Conservation (phyloP, 2,329 filamentous ascomycete species). For the Pyrenochaeta sp. region DNA sequence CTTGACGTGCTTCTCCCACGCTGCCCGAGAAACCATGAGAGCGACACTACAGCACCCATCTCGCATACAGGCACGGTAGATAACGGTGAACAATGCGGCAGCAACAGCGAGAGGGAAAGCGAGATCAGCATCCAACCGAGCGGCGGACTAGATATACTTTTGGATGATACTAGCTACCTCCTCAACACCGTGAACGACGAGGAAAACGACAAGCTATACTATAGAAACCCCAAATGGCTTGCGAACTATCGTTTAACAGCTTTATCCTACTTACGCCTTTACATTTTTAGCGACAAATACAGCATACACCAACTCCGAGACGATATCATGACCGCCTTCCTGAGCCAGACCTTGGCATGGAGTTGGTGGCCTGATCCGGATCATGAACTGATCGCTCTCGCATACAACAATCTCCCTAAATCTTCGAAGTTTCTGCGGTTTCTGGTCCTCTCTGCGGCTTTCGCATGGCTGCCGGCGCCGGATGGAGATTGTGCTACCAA, state of each 20-base stretch:
- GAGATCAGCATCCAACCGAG: too few species aligned
- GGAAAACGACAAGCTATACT: too few species aligned
- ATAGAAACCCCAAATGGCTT: too few species aligned
- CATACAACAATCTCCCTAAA: constrained; percentile 10
- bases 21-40: too few species aligned
- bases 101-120: too few species aligned
- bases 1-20: neutral
- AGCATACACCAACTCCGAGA: constrained; percentile 17
- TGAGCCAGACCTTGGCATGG: constrained; percentile 6
- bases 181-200: too few species aligned
- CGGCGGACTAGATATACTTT: too few species aligned
- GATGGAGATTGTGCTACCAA: neutral
- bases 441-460: neutral
- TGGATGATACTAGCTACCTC: too few species aligned
- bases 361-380: constrained; percentile 7
- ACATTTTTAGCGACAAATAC: constrained; percentile 23
- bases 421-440: constrained; percentile 1
- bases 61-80: too few species aligned
- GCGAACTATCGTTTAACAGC: neutral
- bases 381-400: neutral
- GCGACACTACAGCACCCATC: too few species aligned
- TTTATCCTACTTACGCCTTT: constrained; percentile 11
- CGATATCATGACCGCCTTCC: constrained; percentile 16
- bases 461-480: neutral
- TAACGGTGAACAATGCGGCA: too few species aligned